Base-by-base conservation (phyloP, 345 rosid species). In the Linum usitatissimum region DNA sequence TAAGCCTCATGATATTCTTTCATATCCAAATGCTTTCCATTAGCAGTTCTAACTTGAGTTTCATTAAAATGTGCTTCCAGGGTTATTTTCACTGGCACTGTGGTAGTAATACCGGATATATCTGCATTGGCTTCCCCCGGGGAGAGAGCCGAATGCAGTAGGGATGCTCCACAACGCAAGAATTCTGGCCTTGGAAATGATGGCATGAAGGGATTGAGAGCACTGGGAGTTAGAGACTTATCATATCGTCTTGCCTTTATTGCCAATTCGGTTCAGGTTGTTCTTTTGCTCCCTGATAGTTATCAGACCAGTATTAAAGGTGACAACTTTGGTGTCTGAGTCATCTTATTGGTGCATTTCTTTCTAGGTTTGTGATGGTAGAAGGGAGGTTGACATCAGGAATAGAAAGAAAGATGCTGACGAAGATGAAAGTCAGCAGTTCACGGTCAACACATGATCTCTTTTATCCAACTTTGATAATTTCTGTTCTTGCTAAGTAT, bases 231-330 rank as follows among this genome's bases (percentile, higher is more conserved):
- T 60, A 81, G 96, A 77, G 96, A 90, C 69, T 91, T 93, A 61
- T 90, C 94, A 20, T 93, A 90, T 68, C 88, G 96, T 40, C 90
- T 93, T 58, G 90, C 96, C 18, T 93, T 90, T 73, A 87, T 93
- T 18, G 97, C 97, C 23, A 93, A 87, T 73, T 93, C 97, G 23
- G 94, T 87, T 60, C 96, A 90, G 97, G 98, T 92, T 77, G 71
- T 76, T 76, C 51, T 57, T 56, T 64, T 10, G 9, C 49, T 70
- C 36, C 61, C 53, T 28, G 45, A 3, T 38, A 30, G 6, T 18
- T 28, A 9, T 53, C 60, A 62, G 6, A 54, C 30, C n/a, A 3
- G 1, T 17, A 19, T 12, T 20, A 23, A 3, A 18, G 54, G 36
- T 30, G 19, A 7, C 39, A 57, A 62, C 60, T 17, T 18, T 65